Evolutionary conservation across 768 basidiomycete species (phyloP), one percentile per base, ranked within the genome.

Genomic region (Hemileccinum impolitum): DNA sequence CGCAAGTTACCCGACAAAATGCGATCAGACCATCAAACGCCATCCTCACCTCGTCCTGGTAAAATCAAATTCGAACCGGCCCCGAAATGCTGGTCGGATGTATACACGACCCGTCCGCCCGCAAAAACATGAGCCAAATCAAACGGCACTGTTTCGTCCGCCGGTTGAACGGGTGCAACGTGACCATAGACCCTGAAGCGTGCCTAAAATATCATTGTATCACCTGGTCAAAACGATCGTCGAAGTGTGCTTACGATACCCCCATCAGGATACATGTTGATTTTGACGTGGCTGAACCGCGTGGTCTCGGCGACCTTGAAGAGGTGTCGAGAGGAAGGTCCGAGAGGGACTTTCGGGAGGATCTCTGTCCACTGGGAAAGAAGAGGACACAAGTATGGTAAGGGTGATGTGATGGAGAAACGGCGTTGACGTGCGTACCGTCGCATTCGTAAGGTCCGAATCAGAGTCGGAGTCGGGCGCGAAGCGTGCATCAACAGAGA

Each of bases 251-350:
- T 72, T 62, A 93, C 94, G 63, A 98, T 93, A 3, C 96, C 96
- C 35, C 96, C 96, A 60, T 99, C 96, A 3, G 96, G 96, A 70
- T 93, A 92, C 81, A 95, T 94, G 57, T 87, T 84, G 19, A 99
- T 81, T 68, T 90, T 96, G 50, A 99, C 84, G 66, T 87, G 88
- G 53, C 85, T 94, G 48, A 78, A 75, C 12, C 68, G 62, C 2
- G 64, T 48, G 1, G 80, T 79, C 12, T 73, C 63, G 14, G 81
- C 63, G 36, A 94, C 75, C 51, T 79, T 79, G 77, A 97, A 98
- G 30, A 97, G 75, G 66, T 99, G 96, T 46, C 86, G 78, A n/a
- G 87, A 84, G 53, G 78, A 82, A 8, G 96, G 95, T 3, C 90
- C 89, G 23, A 97, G 75, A 38, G 79, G 69, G 6, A 83, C 81